Evolutionary conservation across 2,329 filamentous ascomycete species (phyloP).

Genomic region (Cercospora sesami): DNA sequence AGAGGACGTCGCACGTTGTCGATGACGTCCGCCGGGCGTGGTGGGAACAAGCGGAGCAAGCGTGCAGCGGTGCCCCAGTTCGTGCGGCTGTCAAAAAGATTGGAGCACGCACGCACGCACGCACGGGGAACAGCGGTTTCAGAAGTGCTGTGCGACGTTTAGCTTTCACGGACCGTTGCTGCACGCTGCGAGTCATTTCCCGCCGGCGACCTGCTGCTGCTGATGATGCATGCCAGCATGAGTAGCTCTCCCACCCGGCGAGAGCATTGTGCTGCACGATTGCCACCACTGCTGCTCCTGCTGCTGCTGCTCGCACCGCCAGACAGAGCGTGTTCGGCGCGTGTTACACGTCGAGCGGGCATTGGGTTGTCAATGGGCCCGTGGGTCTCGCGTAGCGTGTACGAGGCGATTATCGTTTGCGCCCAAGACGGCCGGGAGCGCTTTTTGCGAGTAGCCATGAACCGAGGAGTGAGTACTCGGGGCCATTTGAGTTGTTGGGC

Average conservation of each 20-base stretch:
- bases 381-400: not conserved
- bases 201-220: not conserved
- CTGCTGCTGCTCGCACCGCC: not conserved
- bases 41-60: not conserved
- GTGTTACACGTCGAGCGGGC: not conserved
- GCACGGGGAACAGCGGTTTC: slow-evolving; percentile 8
- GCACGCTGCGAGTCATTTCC: slow-evolving; percentile 14
- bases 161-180: slow-evolving; percentile 7
- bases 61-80: slow-evolving; percentile 14
- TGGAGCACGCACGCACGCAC: not conserved
- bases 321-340: not conserved
- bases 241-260: not conserved
- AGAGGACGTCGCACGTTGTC: not conserved
- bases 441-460: not conserved
- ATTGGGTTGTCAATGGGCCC: not conserved
- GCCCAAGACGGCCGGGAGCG: not conserved
- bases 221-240: not conserved
- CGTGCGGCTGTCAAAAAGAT: slow-evolving; percentile 7
- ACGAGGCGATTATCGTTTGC: not conserved
- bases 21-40: slow-evolving; percentile 11
- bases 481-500: not conserved
- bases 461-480: not conserved
- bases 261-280: not conserved
- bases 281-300: not conserved
- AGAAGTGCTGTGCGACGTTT: not conserved